These are phyloP conservation scores for Candida stauntonica DNA, from an alignment of 805 yeast species.

Conservation along the genomic window DNA sequence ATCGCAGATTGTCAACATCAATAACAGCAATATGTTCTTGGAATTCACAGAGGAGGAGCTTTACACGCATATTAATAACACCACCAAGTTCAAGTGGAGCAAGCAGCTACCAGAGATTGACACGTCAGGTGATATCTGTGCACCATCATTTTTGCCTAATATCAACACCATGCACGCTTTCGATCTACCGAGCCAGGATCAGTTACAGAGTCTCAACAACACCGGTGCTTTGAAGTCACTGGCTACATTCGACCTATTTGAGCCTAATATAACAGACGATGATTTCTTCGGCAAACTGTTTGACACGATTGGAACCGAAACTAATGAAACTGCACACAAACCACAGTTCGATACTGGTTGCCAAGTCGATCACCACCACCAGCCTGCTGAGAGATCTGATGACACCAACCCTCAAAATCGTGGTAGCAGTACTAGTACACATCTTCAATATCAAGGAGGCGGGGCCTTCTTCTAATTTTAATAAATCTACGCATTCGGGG, in stretches of 20 bases:
- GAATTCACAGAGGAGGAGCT: constrained; percentile 9
- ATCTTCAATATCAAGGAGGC: background rate
- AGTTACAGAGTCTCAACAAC: constrained; percentile 1
- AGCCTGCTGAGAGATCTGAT: background rate
- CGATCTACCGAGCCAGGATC: constrained; percentile 3
- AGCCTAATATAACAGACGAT: constrained; percentile 5
- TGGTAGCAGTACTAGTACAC: too few species aligned
- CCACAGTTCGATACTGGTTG: too few species aligned
- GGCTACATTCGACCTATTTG: constrained; percentile 6
- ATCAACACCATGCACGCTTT: background rate
- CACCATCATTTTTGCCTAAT: background rate
- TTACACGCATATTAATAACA: background rate
- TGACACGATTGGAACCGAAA: constrained; percentile 20
- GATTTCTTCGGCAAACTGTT: constrained; percentile 9
- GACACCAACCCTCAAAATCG: background rate
- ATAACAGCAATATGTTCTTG: constrained; percentile 14
- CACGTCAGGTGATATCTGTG: too few species aligned
- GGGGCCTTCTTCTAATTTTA: background rate
- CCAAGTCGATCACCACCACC: too few species aligned
- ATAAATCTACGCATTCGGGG: too few species aligned
- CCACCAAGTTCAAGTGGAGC: constrained; percentile 2
- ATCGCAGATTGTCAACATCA: constrained; percentile 14
- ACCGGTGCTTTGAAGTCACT: constrained; percentile 1
- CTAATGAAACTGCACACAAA: background rate
- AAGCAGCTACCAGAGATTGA: constrained; percentile 1